Conservation (phyloP, 75 land plant genomes). For the Selaginella moellendorffii region DNA sequence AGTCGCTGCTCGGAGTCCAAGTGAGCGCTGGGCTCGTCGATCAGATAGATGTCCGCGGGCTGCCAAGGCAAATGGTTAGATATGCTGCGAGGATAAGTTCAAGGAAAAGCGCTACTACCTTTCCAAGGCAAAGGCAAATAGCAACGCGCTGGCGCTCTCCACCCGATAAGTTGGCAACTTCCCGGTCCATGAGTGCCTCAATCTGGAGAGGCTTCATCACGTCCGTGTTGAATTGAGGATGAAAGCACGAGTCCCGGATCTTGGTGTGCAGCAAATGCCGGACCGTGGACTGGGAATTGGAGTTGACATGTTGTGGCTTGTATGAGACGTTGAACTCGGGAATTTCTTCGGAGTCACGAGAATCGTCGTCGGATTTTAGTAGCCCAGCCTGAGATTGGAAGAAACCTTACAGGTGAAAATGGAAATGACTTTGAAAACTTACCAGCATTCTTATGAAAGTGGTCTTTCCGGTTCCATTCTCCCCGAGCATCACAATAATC, state of each 20-base stretch:
- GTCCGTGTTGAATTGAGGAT: constrained; percentile 88
- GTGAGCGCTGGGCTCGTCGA: constrained; percentile 98
- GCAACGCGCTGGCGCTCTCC: constrained; percentile 98
- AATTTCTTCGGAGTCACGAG: too few relatives aligned
- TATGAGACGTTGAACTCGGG: too few relatives aligned
- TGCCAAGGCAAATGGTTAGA: constrained; percentile 17
- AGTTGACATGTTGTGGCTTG: constrained; percentile 96
- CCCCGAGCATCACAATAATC: constrained; percentile 96
- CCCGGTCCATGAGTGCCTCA: constrained; percentile 95
- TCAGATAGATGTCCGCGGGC: constrained; percentile 97
- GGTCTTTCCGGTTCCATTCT: constrained; percentile 97
- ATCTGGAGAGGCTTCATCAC: constrained; percentile 97
- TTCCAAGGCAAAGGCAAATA: constrained; percentile 88
- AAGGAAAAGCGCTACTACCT: constrained; percentile 33
- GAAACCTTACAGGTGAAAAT: too few relatives aligned
- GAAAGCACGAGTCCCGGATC: constrained; percentile 88
- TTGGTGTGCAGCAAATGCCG: constrained; percentile 70
- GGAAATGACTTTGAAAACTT: too few relatives aligned
- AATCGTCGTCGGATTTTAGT: constrained; percentile 70
- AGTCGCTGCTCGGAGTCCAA: constrained; percentile 99
- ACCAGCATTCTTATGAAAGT: constrained; percentile 99
- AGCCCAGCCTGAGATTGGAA: too few relatives aligned
- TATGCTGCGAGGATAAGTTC: background rate
- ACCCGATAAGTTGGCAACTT: constrained; percentile 92
- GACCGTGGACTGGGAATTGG: constrained; percentile 62